Evolutionary conservation across 345 rosid genomes (phyloP).

Genomic region (Euclidium syriacum): DNA sequence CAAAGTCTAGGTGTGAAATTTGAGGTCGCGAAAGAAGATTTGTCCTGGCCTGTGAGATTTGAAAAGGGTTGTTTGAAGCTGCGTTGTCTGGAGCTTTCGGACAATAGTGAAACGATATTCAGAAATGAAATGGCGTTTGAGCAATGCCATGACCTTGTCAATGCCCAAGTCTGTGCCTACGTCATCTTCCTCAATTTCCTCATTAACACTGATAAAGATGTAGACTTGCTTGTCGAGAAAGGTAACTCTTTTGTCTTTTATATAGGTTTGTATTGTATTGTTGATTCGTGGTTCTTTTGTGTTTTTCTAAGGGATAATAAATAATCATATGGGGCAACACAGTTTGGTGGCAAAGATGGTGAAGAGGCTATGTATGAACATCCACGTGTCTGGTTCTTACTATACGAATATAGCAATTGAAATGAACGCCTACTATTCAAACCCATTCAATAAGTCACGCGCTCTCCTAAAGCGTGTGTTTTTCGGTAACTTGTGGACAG

Average conservation of each 20-base stretch:
- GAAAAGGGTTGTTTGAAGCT: background rate
- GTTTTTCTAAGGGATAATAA: background rate
- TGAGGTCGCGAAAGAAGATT: background rate
- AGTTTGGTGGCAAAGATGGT: background rate
- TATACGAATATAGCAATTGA: background rate
- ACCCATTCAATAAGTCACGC: background rate
- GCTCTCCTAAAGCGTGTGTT: background rate
- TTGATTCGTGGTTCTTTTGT: too few relatives aligned
- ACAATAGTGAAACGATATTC: background rate
- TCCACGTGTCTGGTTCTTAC: background rate
- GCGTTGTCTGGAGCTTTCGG: background rate
- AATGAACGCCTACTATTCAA: background rate
- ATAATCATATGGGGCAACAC: background rate
- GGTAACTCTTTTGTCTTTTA: too few relatives aligned
- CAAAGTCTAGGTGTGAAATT: background rate
- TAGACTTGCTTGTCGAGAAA: too few relatives aligned
- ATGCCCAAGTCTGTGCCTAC: background rate
- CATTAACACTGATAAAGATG: too few relatives aligned
- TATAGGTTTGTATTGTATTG: background rate
- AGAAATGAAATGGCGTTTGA: conserved; percentile 5
- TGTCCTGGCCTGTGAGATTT: background rate
- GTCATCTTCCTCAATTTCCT: too few relatives aligned
- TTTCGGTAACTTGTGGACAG: background rate
- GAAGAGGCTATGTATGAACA: background rate
- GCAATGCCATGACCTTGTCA: background rate